Conservation (phyloP, 2,329 filamentous ascomycete genomes). For the Penicillium sp. region DNA sequence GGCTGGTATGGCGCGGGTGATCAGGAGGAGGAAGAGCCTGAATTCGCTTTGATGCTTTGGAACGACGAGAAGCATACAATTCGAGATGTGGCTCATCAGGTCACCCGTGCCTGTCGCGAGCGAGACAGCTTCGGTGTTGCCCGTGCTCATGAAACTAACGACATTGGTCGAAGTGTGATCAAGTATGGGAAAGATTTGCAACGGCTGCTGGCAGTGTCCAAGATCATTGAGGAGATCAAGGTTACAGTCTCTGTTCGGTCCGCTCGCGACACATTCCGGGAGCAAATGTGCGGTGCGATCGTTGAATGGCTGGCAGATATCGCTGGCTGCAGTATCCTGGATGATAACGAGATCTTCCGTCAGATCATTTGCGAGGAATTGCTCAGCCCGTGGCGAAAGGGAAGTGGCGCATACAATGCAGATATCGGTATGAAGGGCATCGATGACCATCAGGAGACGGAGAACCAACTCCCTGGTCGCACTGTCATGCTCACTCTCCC, state of each 20-base stretch:
- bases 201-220: constrained; percentile 74
- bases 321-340: constrained; percentile 80
- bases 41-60: constrained; percentile 88
- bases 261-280: constrained; percentile 89
- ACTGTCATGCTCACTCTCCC: constrained; percentile 45
- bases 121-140: constrained; percentile 67
- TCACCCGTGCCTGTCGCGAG: constrained; percentile 82
- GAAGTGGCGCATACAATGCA: constrained; percentile 79
- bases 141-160: constrained; percentile 85
- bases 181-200: constrained; percentile 73
- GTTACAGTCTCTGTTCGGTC: constrained; percentile 94
- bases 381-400: constrained; percentile 81
- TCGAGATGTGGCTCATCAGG: constrained; percentile 84
- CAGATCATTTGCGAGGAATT: constrained; percentile 88
- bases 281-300: constrained; percentile 98
- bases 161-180: constrained; percentile 82
- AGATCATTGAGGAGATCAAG: constrained; percentile 90
- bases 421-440: constrained; percentile 76
- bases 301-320: constrained; percentile 96
- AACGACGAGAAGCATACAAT: constrained; percentile 99
- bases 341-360: constrained; percentile 76
- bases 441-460: constrained; percentile 74
- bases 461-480: constrained; percentile 43
- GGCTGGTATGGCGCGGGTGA: constrained; percentile 71
- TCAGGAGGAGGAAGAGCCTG: constrained; percentile 63